Percentiles rank a stretch among this genome's conserved stretches.
Conservation (phyloP, 768 basidiomycete species). For the Lactifluus subvellereus region DNA sequence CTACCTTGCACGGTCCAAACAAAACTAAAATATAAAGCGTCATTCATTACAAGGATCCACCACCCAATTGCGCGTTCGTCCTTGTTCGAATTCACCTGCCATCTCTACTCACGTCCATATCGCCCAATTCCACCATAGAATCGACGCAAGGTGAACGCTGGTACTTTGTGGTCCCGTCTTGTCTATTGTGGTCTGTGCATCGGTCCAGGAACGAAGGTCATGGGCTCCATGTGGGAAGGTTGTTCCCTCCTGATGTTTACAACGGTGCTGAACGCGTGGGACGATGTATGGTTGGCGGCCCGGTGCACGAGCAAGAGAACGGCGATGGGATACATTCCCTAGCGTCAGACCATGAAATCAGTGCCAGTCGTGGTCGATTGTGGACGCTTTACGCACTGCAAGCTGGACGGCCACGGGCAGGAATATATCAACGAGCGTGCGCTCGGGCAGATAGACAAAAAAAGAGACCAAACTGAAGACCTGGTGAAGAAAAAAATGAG, state of each 20-base stretch:
- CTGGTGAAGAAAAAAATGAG: not conserved
- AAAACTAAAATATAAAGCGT: not conserved
- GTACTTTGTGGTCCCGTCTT: not conserved
- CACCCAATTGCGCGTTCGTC: not conserved
- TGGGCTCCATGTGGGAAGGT: not conserved
- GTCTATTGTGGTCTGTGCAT: not conserved
- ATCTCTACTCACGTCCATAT: not conserved
- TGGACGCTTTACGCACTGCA: not conserved
- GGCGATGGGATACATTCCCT: constrained; percentile 14
- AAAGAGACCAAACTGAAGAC: not conserved
- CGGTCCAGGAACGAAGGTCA: not conserved
- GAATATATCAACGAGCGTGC: not conserved
- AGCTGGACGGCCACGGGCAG: constrained; percentile 1
- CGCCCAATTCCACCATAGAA: not conserved
- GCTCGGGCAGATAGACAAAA: not conserved
- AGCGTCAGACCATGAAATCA: not conserved
- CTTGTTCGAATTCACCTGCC: not conserved
- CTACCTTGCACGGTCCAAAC: not conserved
- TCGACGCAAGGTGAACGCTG: not conserved
- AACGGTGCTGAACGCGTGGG: not conserved
- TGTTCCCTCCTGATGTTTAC: not conserved
- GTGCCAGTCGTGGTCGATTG: not conserved
- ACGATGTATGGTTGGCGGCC: not conserved
- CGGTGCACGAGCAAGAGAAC: not conserved
- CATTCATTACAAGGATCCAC: not conserved